Conservation (phyloP, 352 stramenopile species). For the Blastocystis hominis region DNA sequence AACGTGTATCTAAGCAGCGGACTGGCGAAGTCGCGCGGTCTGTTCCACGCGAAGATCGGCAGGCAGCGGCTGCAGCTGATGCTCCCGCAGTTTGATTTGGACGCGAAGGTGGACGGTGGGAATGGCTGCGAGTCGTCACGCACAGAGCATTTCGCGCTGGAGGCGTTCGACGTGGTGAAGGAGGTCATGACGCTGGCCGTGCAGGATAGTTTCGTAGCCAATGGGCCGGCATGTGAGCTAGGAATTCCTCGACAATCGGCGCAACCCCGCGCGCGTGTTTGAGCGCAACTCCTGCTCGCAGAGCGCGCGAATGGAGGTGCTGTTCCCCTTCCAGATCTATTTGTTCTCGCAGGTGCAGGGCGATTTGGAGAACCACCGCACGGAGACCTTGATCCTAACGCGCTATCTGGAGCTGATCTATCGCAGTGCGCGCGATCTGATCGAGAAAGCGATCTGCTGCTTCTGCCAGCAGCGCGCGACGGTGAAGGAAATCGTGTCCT, state of each 20-base stretch:
- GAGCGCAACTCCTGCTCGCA: slow-evolving; percentile 7
- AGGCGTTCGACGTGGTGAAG: slow-evolving; percentile 33
- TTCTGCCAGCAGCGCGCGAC: background rate
- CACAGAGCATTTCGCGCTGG: background rate
- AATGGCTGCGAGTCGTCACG: background rate
- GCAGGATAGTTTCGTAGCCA: background rate
- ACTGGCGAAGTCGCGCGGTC: slow-evolving; percentile 30
- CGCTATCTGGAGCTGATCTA: slow-evolving; percentile 48
- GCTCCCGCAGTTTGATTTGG: slow-evolving; percentile 14
- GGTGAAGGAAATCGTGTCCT: slow-evolving; percentile 9
- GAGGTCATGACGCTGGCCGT: slow-evolving; percentile 37
- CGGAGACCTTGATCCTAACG: slow-evolving; percentile 30
- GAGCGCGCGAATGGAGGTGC: slow-evolving; percentile 3
- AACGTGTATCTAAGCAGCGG: slow-evolving; percentile 41
- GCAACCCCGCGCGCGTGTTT: background rate
- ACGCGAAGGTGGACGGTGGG: background rate
- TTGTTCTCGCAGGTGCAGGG: slow-evolving; percentile 55
- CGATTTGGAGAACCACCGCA: slow-evolving; percentile 33
- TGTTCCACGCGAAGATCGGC: slow-evolving; percentile 44
- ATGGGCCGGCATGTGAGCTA: background rate
- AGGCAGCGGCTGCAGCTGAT: slow-evolving; percentile 7
- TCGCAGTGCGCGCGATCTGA: background rate
- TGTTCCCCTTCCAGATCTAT: slow-evolving; percentile 59
- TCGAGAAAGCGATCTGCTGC: slow-evolving; percentile 8
- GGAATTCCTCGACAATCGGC: slow-evolving; percentile 29